phyloP scores from a whole-genome alignment of 1,284 basidiomycete genomes.

The Ganoderma meredithae region DNA sequence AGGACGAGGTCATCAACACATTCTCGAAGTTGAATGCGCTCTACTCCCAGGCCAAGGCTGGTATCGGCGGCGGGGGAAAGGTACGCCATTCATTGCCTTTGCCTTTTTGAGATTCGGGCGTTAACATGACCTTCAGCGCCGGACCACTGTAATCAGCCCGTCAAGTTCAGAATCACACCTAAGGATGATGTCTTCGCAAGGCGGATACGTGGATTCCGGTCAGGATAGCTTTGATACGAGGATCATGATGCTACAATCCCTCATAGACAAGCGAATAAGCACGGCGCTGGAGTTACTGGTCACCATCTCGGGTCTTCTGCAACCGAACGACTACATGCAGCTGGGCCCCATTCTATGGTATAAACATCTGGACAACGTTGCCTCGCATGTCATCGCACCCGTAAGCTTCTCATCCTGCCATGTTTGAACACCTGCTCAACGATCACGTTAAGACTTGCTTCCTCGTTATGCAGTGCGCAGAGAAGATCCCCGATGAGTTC shows the following conservation, averaged over 20 bases:
- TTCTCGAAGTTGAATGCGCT: constrained; percentile 55
- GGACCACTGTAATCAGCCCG: constrained; percentile 41
- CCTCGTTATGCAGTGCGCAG: constrained; percentile 75
- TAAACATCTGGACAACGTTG: constrained; percentile 51
- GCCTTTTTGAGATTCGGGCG: neutral
- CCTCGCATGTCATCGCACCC: constrained; percentile 54
- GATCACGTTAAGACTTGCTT: constrained; percentile 60
- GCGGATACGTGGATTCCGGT: constrained; percentile 22
- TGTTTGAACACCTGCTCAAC: no score
- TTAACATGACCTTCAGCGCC: constrained; percentile 20
- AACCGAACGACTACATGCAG: constrained; percentile 52
- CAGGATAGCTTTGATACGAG: constrained; percentile 41
- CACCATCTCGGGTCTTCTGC: constrained; percentile 60
- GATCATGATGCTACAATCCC: constrained; percentile 48
- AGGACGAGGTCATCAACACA: constrained; percentile 52
- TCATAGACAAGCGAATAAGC: constrained; percentile 53
- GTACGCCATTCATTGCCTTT: constrained; percentile 39
- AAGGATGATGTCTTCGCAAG: constrained; percentile 13
- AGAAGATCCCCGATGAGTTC: constrained; percentile 60
- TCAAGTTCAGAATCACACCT: constrained; percentile 38
- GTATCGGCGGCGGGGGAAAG: constrained; percentile 51
- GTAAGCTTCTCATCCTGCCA: constrained; percentile 43
- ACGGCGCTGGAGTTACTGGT: constrained; percentile 67
- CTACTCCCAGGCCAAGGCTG: constrained; percentile 58
- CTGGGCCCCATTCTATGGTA: constrained; percentile 66